Percentiles rank a stretch among this genome's conserved stretches.
Conservation (phyloP, 129 eudicot genomes). For the Escallonia rubra region DNA sequence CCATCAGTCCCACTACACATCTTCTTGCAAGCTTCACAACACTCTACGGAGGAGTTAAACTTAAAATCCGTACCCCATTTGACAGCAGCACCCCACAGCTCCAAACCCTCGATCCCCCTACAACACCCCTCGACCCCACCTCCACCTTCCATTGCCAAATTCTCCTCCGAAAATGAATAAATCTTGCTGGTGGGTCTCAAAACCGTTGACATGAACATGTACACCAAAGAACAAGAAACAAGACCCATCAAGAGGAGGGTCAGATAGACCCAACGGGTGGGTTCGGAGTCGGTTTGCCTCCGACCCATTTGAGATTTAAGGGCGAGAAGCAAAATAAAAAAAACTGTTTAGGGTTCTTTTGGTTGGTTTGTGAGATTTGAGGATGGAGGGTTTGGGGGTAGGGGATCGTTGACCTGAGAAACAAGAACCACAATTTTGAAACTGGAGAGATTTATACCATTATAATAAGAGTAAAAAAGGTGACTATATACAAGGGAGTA, state of each 20-base stretch:
- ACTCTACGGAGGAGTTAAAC: slow-evolving; percentile 64
- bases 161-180: slow-evolving; percentile 17
- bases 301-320: slow-evolving; percentile 72
- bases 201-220: slow-evolving; percentile 45
- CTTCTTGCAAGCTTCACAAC: slow-evolving; percentile 80
- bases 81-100: slow-evolving; percentile 92
- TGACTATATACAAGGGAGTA: neutral
- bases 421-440: neutral
- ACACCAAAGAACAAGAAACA: slow-evolving; percentile 52
- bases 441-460: slow-evolving; percentile 9
- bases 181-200: slow-evolving; percentile 28
- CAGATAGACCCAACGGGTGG: slow-evolving; percentile 51
- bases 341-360: slow-evolving; percentile 7
- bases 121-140: slow-evolving; percentile 52
- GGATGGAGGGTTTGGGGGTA: neutral
- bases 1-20: slow-evolving; percentile 80
- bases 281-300: slow-evolving; percentile 49
- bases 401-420: slow-evolving; percentile 18
- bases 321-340: slow-evolving; percentile 38
- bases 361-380: slow-evolving; percentile 2
- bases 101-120: slow-evolving; percentile 69
- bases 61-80: slow-evolving; percentile 88
- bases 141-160: slow-evolving; percentile 10
- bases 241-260: slow-evolving; percentile 56
- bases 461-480: neutral